Evolutionary conservation across 306 rosid species (phyloP), one percentile per base, ranked within the genome.

Genomic region (Urtica urens): DNA sequence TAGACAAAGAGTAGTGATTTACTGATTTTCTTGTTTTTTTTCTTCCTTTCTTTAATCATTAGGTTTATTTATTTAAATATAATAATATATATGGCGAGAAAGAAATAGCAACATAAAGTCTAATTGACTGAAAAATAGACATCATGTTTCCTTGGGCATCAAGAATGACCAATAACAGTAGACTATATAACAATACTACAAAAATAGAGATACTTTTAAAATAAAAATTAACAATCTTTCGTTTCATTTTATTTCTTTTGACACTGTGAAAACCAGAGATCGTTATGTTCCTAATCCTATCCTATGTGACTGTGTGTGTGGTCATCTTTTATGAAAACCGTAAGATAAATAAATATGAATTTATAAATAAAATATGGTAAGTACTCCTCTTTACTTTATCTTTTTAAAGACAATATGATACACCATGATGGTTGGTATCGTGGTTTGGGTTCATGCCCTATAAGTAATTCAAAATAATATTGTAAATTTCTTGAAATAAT

Each of bases 401-500:
- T 69, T 59, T 66, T 28, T 57, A 28, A 54, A 55, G 63, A 65
- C 59, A 53, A 53, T 38, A n/a, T n/a, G 61, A 39, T 51, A 63
- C 72, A 35, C 40, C 37, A 31, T 31, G 37, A 31, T 13, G 55
- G 71, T 70, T 47, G 67, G 40, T n/a, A 0, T 6, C 2, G 18
- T 5, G 3, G 0, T 13, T 10, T 12, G 25, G 39, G 38, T 35
- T 35, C 40, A 35, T 72, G 78, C 55, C 49, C 56, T 64, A 75
- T 82, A 69, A 69, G 72, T 70, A 64, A 70, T 62, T 60, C 28
- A 72, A 60, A 40, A n/a, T n/a, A n/a, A n/a, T 19, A 12, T 10
- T 4, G 15, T 50, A 41, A 55, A 42, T 31, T 3, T 59, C 47
- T 38, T 54, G 19, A 55, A 49, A 1, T 26, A 24, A 46, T 57